These are phyloP conservation scores for Helenozyma baotianmanensis DNA, from an alignment of 805 yeast species.

Conservation along the genomic window DNA sequence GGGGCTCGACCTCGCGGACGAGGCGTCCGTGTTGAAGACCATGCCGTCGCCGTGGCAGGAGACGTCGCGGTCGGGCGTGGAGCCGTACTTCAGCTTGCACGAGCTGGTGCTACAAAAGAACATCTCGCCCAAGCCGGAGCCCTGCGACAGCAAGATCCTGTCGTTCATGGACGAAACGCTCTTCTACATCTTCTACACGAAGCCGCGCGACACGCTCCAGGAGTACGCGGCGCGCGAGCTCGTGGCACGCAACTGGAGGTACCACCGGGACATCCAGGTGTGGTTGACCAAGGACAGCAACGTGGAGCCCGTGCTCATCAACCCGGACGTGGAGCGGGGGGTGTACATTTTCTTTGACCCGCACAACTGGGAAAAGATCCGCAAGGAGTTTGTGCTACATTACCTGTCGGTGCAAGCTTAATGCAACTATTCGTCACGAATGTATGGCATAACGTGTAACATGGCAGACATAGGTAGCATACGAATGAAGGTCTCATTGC, in stretches of 20 bases:
- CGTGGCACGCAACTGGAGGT: constrained; percentile 92
- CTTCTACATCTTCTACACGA: constrained; percentile 88
- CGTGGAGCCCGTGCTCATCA: constrained; percentile 76
- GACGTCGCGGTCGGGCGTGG: constrained; percentile 83
- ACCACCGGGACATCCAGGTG: constrained; percentile 90
- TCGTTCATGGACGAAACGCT: constrained; percentile 85
- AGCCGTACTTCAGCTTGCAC: constrained; percentile 74
- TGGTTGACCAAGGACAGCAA: constrained; percentile 95
- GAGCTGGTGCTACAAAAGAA: constrained; percentile 28
- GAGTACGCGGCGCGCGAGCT: constrained; percentile 91
- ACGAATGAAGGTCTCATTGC: too few relatives aligned
- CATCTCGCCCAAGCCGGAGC: constrained; percentile 37
- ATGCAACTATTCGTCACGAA: neutral
- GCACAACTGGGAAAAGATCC: constrained; percentile 90
- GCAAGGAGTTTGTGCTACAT: constrained; percentile 56
- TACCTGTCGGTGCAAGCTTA: constrained; percentile 35
- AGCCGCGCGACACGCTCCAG: constrained; percentile 88
- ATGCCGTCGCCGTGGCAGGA: constrained; percentile 96
- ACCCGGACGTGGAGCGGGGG: constrained; percentile 86
- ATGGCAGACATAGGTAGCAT: too few relatives aligned
- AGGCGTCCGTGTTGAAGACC: constrained; percentile 50
- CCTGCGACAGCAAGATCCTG: constrained; percentile 47
- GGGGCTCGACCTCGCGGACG: constrained; percentile 55
- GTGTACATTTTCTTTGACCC: constrained; percentile 94
- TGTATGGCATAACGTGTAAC: neutral